Evolutionary conservation across 1,139 yeast genomes (phyloP), one percentile per base, ranked within the genome.

Genomic region (Lodderomyces pseudojiufengensis): DNA sequence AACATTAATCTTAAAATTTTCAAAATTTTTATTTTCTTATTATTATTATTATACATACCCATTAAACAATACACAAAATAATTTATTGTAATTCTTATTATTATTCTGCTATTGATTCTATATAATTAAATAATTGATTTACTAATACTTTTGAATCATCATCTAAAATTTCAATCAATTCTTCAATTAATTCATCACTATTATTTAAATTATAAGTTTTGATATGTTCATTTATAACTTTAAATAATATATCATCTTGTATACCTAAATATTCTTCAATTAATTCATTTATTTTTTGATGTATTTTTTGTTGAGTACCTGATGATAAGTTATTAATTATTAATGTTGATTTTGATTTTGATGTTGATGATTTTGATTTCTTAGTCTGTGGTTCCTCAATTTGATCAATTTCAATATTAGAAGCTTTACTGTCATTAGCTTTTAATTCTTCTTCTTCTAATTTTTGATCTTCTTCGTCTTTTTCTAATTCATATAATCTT

Each of bases 251-350:
- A 5, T 71, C 75, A 44, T 78, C 84, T 37, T 58, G 54, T 23
- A 73, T 60, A 1, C 83, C 84, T 35, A 78, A 52, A 40, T 64
- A 73, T 41, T 74, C 78, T 40, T 70, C 78, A 24, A 78, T 57
- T 38, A 74, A 59, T 3, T 53, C 57, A 12, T 57, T 62, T 14
- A 77, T 59, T 44, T 65, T 67, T 1, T 47, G 44, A 18, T 55
- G 57, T 18, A 73, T 46, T 3, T 42, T 43, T 25, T 41, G 37
- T 15, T 55, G 38, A 5, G 41, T 28, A 4, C 46, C 55, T 3
- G 48, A 38, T 9, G 51, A 29, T 10, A 56, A 43, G 5, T 41
- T 29, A 3, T 51, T 36, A 4, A 55, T 35, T 4, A 32, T 32
- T 22, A 29, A 29, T 14, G 24, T 18, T 26, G 29, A 14, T n/a